Percentiles rank a stretch among this genome's conserved stretches.
Conservation (phyloP, 257 asterid species). For the Rehmannia glutinosa region DNA sequence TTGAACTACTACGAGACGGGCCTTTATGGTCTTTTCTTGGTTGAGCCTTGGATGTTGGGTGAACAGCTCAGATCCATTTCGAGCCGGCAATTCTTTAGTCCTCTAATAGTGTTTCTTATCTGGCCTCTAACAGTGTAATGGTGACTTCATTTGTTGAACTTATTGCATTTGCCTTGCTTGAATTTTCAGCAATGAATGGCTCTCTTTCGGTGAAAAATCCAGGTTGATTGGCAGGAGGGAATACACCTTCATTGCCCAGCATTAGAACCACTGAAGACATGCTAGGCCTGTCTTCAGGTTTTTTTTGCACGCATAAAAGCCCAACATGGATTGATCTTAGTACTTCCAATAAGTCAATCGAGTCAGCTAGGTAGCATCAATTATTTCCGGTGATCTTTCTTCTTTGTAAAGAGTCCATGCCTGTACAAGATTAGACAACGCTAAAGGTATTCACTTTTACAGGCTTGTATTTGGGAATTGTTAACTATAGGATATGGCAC, state of each 20-base stretch:
- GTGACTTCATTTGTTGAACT: background rate
- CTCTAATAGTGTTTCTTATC: too few relatives aligned
- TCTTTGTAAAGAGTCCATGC: constrained; percentile 22
- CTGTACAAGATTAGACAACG: too few relatives aligned
- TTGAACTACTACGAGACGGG: too few relatives aligned
- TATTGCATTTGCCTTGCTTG: background rate
- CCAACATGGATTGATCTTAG: background rate
- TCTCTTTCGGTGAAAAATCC: background rate
- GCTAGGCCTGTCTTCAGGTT: constrained; percentile 3
- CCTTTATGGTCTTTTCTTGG: too few relatives aligned
- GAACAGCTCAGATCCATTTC: too few relatives aligned
- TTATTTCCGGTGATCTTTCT: constrained; percentile 11
- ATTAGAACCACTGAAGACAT: background rate
- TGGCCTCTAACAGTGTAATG: background rate
- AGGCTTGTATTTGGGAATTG: too few relatives aligned
- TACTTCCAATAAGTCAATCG: background rate
- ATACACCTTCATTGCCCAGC: background rate
- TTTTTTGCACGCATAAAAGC: background rate
- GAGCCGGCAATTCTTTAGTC: too few relatives aligned
- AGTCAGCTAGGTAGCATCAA: background rate
- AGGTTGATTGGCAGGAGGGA: background rate
- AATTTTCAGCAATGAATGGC: background rate
- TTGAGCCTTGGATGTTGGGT: too few relatives aligned
- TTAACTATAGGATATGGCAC: too few relatives aligned
- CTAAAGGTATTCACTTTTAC: too few relatives aligned